Evolutionary conservation across 441 rosid species (phyloP), one percentile per base, ranked within the genome.

Genomic region (Lepidium campestre): DNA sequence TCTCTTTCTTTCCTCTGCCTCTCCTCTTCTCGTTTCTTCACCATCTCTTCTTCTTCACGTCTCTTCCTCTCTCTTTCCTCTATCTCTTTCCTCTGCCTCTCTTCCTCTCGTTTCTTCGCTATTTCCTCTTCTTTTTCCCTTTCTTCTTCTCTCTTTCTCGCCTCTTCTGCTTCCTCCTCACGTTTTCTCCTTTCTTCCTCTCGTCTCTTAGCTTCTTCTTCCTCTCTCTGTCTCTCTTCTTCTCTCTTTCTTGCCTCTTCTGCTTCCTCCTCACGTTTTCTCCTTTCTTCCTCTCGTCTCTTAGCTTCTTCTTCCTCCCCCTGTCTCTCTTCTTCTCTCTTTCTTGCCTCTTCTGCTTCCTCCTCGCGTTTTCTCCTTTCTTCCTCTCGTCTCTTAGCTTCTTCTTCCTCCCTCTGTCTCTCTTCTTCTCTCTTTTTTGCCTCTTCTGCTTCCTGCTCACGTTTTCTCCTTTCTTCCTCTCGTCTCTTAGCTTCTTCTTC

Each of bases 391-490:
- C 18, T 61, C 39, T 58, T 53, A 2, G 61, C 44, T 2, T 17
- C 6, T 5, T 14, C 65, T 12, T 68, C 67, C 7, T 59, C 39
- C 1, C 59, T 50, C 4, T 41, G 0, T n/a, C 73, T 60, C 11
- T 10, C 31, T 42, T 61, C 74, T 14, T 60, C 68, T 42, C 67
- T 61, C 40, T 69, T 34, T 4, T 18, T 32, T 2, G 29, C 68
- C 5, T 41, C 62, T 5, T 68, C 66, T 17, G 34, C 41, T 40
- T 68, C 46, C 19, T 23, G 13, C 60, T 2, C 13, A 7, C 6
- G 7, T 10, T 1, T 12, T 3, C 6, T 42, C 1, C 34, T 29
- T 2, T 29, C 54, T 18, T 23, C 17, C 45, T 2, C 13, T 20
- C 15, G 7, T 10, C 1, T 12, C 11, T 18, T 29, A 17, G 1